Percentiles rank a stretch among this genome's conserved stretches.
Evolutionary conservation across 192 early-diverging fungal species (phyloP).

Genomic region (Haplosporangium gracile): DNA sequence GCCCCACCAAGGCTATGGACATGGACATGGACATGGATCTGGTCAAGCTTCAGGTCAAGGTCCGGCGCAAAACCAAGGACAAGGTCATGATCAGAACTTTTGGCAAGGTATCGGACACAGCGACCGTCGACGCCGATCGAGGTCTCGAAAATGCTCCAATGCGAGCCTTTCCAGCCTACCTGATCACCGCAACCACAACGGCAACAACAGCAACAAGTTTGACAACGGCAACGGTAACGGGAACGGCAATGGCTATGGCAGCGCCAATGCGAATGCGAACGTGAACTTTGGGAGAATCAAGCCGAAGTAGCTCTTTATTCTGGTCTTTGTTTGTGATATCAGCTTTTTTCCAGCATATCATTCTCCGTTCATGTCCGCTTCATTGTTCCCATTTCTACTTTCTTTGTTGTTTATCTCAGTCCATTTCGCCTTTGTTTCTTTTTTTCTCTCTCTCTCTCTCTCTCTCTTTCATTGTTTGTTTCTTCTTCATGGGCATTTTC

Average conservation of each 20-base stretch:
- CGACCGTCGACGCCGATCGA: constrained; percentile 31
- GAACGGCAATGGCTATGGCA: constrained; percentile 5
- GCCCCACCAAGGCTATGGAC: background rate
- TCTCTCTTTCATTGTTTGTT: too few relatives aligned
- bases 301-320: constrained; percentile 3
- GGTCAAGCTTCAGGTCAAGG: background rate
- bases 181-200: constrained; percentile 14
- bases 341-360: background rate
- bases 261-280: background rate
- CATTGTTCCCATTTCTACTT: background rate
- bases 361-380: background rate
- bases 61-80: background rate
- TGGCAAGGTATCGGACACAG: background rate
- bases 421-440: background rate
- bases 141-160: constrained; percentile 38
- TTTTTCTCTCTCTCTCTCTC: background rate
- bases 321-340: background rate
- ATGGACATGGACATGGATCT: background rate
- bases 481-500: background rate
- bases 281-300: background rate
- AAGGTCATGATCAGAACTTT: background rate
- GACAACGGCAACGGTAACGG: background rate
- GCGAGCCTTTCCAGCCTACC: constrained; percentile 24
- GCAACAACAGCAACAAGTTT: background rate
- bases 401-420: background rate